Evolutionary conservation across 352 stramenopile species (phyloP), one percentile per base, ranked within the genome.

Genomic region (Blastocystis sp.): DNA sequence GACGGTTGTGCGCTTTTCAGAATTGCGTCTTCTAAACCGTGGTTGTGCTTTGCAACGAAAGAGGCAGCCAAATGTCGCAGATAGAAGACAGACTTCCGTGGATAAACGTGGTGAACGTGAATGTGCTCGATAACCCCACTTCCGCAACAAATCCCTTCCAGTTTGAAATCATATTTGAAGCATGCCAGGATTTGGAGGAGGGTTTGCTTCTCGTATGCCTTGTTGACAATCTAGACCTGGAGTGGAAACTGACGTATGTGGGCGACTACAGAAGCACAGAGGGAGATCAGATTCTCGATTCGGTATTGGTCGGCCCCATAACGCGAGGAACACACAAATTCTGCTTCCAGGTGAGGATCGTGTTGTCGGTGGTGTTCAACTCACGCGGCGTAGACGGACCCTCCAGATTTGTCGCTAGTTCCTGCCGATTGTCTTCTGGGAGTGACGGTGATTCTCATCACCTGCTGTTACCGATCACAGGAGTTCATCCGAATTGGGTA

Each of bases 241-340:
- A 99, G 93, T 99, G 96, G 97, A 98, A 98, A 91, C 96, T 99
- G 77, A 96, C 96, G 59, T 99, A 99, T 91, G 96, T 99, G 0
- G 96, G 96, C 28, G 97, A 93, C 74, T 96, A 96, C 14, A 95
- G 98, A 87, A 95, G 98, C 86, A 93, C 95, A 43, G 95, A 92
- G 67, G 92, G 94, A n/a, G 97, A 99, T 92, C 95, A 98, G 90
- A 93, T 98, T 52, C 92, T 99, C 3, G 96, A 99, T 88, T 96
- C 98, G 91, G 95, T 99, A 79, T 93, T 98, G 56, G 97, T 99
- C 0, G 97, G 97, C 10, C 97, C 97, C 0, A 95, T 99, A 45
- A 95, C 96, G 19, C 94, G 98, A 2, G 97, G 97, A 66, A 95
- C 96, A 48, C 98, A 98, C 92, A 98, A 98, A 91, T 99, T 99